Evolutionary conservation across 2,329 filamentous ascomycete genomes (phyloP).

Genomic region (Fusarium neocosmosporiellum): DNA sequence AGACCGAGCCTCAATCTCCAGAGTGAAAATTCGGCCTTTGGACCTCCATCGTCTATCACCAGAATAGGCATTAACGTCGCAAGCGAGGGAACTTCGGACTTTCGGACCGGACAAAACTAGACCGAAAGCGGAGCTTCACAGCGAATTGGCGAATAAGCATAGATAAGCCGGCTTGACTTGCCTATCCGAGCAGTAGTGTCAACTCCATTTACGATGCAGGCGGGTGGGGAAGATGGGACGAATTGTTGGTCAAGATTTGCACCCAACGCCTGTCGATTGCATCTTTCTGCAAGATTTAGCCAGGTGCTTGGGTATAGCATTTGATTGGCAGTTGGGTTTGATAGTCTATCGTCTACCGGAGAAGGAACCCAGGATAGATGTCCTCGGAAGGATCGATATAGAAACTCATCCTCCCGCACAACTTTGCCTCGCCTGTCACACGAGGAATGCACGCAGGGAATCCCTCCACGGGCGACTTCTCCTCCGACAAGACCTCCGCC

Average conservation of each 20-base stretch:
- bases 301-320: neutral
- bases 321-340: neutral
- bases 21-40: neutral
- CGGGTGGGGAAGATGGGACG: neutral
- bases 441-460: slow-evolving; percentile 33
- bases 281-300: neutral
- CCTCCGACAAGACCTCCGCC: slow-evolving; percentile 24
- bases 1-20: neutral
- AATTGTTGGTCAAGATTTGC: neutral
- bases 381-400: slow-evolving; percentile 26
- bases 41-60: neutral
- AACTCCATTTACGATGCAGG: neutral
- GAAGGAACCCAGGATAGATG: slow-evolving; percentile 26
- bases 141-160: neutral
- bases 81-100: neutral
- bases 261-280: neutral
- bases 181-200: neutral
- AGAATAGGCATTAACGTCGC: neutral
- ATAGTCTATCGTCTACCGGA: neutral
- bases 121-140: neutral
- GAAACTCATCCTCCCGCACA: slow-evolving; percentile 33
- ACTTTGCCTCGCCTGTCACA: slow-evolving; percentile 20
- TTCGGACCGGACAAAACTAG: neutral
- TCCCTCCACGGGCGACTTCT: slow-evolving; percentile 13
- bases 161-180: neutral